Base-by-base conservation (phyloP, 352 stramenopile species). In the Pythium angustatum region DNA sequence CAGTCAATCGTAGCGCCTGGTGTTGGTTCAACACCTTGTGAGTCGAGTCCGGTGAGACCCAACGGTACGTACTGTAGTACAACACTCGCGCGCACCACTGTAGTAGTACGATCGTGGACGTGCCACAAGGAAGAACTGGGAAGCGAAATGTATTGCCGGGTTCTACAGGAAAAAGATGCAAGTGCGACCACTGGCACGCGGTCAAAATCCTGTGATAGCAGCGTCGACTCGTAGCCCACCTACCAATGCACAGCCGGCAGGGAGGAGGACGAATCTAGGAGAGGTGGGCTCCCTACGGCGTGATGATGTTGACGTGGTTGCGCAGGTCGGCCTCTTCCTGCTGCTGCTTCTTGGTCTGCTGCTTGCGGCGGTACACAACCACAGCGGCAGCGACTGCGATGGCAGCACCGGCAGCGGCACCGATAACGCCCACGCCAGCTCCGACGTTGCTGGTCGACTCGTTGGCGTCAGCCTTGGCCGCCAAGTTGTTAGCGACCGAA, bases 271-370 rank as follows among this genome's bases (percentile, higher is more conserved):
- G 7, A 8, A n/a, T 26, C 24, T 27, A 14, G 12, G 41, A 24
- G 17, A 27, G 19, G 15, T 14, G 21, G 26, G 14, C 45, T 7
- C 30, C 48, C n/a, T 55, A 55, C 28, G 48, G 48, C 9, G 48
- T 55, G 27, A 55, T 22, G 26, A 55, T 36, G 15, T 33, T 36
- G 22, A 55, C 48, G 48, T 43, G 28, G 48, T 21, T 43, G 15
- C n/a, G 22, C 14, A 24, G 27, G 3, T 24, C 48, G 17, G 48
- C 48, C 48, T 41, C 28, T 2, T 24, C 27, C 30, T 34, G 21
- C 21, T 24, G 24, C 31, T 58, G 1, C 50, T 58, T 47, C 31
- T 43, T 19, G 31, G 45, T 31, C 9, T 47, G 36, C 9, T 33
- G 31, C 31, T 51, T 51, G 44, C 44, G 44, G 44, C 11, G 21